Base-by-base conservation (phyloP, 345 rosid species). In the Euphorbia lathyris region DNA sequence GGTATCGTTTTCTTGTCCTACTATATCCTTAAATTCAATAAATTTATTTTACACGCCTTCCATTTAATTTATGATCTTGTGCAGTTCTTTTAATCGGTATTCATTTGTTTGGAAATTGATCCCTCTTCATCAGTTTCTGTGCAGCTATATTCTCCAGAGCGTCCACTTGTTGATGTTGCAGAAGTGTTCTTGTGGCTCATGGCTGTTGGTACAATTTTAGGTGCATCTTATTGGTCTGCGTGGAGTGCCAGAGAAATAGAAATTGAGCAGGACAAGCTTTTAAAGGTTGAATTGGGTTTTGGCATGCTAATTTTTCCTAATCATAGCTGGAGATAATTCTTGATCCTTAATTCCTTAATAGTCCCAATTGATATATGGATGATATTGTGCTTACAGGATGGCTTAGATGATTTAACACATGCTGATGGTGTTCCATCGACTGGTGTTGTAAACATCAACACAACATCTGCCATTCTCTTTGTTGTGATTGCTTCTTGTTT, bases 171-270 rank as follows among this genome's bases (percentile, higher is more conserved):
- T 71, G 99, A 95, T 66, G 89, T 92, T 73, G 97, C 99, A 48
- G 99, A 95, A 88, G 97, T 95, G 63, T 95, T 95, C 74, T 78
- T 95, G 26, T 95, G 99, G 99, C 94, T 95, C 69, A 92, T 95
- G 97, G 99, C 99, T 71, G 96, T 90, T 52, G 92, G 96, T 65
- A 92, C 96, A 69, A 92, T 95, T 51, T 75, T 92, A 69, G 88
- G 96, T 83, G 93, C 96, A 70, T 88, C 97, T 68, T 94, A 84
- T 70, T 91, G 98, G 98, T 94, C 98, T 29, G 98, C 96, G 23
- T 86, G 92, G 91, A 92, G 88, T 65, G 88, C 89, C 32, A 88
- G 87, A 82, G 99, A 95, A 85, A 86, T 88, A 71, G 89, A 90
- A 68, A 88, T 83, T 55, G 97, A 92, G 82, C 94, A 80, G 74